Base-by-base conservation (phyloP, 1,284 basidiomycete species). In the Apiotrichum gamsii region DNA sequence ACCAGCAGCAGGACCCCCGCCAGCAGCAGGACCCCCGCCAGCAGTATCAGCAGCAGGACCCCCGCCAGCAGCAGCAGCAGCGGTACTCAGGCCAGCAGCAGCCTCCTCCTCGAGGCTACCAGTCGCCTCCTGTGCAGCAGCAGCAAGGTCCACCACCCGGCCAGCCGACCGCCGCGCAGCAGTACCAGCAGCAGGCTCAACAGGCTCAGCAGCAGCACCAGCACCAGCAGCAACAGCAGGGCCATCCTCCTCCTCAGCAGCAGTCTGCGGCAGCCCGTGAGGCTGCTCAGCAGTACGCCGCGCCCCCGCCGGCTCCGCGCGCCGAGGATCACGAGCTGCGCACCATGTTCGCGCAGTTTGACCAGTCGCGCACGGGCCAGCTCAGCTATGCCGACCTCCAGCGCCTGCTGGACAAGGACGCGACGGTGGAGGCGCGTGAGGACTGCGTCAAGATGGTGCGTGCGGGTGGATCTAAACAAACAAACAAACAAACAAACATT, bases 381-480 rank as follows among this genome's bases (percentile, higher is more conserved):
- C 58, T 73, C 20, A 64, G 52, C 43, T 58, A 63, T 24, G 61
- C 58, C 38, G 70, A 73, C 42, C 59, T 73, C 31, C 62, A 67
- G 52, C 58, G 59, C 43, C 56, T 73, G 42, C 54, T 73, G 36
- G 65, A 66, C 6, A 68, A 70, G 51, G 69, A 73, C 47, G 61
- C 62, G 19, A 64, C 64, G 43, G 70, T 73, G 57, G 67, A 68
- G 45, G 65, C 70, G 21, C 60, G 70, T 37, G 71, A 73, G 53
- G 71, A 73, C 57, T 69, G 69, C 35, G 70, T 73, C 41, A 73
- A 73, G 62, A 73, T 73, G 71, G 67, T 71, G 46, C 49, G 67
- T 58, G 15, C 3, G 10, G 18, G 2, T 30, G 30, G 3, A 31
- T 16, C 21, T 3, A 24, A n/a, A n/a, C n/a, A n/a, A n/a, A n/a